phyloP scores from a whole-genome alignment of 2,329 filamentous ascomycete species.

The Trichoderma endophyticum region DNA sequence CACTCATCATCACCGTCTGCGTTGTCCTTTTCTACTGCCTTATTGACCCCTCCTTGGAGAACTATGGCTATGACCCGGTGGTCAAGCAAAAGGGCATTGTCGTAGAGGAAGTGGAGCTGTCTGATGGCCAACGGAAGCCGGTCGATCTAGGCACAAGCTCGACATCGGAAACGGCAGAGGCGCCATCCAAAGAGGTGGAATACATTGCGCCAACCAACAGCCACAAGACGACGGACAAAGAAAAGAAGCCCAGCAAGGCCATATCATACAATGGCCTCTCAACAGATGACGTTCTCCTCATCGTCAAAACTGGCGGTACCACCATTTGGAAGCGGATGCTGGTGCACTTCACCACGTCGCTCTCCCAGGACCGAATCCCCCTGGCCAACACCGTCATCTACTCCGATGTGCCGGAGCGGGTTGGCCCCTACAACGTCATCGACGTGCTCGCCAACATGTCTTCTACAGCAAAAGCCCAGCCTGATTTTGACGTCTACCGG shows the following conservation, averaged over 20 bases:
- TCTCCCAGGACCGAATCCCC: slow-evolving; percentile 19
- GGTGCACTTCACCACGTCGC: slow-evolving; percentile 24
- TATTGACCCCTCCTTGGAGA: slow-evolving; percentile 22
- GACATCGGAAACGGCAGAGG: not conserved
- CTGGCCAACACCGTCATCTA: slow-evolving; percentile 25
- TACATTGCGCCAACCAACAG: slow-evolving; percentile 6
- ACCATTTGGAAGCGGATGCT: slow-evolving; percentile 28
- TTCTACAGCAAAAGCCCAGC: slow-evolving; percentile 14
- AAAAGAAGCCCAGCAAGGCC: not conserved
- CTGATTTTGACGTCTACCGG: slow-evolving; percentile 27
- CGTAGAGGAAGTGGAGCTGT: not conserved
- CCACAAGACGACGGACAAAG: not conserved
- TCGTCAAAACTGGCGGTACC: slow-evolving; percentile 28
- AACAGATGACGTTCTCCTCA: slow-evolving; percentile 25
- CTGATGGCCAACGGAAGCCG: not conserved
- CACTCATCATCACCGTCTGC: slow-evolving; percentile 24
- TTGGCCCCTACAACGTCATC: slow-evolving; percentile 24
- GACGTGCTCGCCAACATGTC: slow-evolving; percentile 27
- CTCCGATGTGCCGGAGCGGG: slow-evolving; percentile 23
- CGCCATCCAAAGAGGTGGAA: not conserved
- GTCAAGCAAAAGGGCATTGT: slow-evolving; percentile 2
- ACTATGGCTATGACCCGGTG: slow-evolving; percentile 10
- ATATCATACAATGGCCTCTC: slow-evolving; percentile 17
- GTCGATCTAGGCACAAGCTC: not conserved
- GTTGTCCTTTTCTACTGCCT: slow-evolving; percentile 22